Percentiles rank a stretch among this genome's conserved stretches.
Evolutionary conservation across 495 filamentous ascomycete species (phyloP).

Genomic region (Hyaloscypha bicolor): DNA sequence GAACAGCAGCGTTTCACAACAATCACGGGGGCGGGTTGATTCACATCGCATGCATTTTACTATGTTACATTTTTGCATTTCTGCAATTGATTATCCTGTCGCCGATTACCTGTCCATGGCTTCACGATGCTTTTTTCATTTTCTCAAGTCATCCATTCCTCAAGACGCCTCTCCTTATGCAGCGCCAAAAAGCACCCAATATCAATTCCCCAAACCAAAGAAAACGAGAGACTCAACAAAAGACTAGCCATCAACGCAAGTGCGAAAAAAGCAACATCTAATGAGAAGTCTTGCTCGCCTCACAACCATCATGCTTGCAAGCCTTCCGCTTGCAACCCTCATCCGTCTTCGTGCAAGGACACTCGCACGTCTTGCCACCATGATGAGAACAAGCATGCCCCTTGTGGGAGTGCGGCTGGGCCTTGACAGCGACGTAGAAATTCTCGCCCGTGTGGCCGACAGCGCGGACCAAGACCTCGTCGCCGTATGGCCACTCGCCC

Average conservation of each 20-base stretch:
- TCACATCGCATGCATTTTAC: neutral
- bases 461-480: conserved; percentile 46
- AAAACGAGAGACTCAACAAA: neutral
- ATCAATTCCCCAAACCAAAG: neutral
- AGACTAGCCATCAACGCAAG: neutral
- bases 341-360: conserved; percentile 13
- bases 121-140: neutral
- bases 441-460: conserved; percentile 45
- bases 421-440: conserved; percentile 39
- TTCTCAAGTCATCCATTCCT: neutral
- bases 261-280: neutral
- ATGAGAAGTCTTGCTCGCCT: neutral
- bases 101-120: neutral
- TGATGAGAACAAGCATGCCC: conserved; percentile 24
- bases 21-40: neutral
- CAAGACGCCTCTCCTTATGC: neutral
- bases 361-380: conserved; percentile 13
- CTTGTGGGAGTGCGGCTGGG: conserved; percentile 24
- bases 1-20: neutral
- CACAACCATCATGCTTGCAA: conserved; percentile 23
- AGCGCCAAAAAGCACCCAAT: neutral
- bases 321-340: conserved; percentile 10
- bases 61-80: neutral
- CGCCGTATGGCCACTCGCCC: conserved; percentile 46
- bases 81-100: neutral